Evolutionary conservation across 768 basidiomycete species (phyloP).

Genomic region (Amanita phalloides): DNA sequence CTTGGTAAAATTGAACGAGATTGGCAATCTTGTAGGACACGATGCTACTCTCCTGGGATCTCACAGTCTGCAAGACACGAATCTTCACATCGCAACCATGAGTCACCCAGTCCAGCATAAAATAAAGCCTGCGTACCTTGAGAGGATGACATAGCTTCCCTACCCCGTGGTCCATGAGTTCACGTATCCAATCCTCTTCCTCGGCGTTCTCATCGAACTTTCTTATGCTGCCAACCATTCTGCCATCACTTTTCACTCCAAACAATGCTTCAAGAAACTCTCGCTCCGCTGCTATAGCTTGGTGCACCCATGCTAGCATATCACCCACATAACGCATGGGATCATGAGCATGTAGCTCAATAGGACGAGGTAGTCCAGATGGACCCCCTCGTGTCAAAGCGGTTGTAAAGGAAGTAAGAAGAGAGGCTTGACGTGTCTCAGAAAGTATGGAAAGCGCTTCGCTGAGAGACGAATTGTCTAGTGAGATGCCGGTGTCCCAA

Average conservation of each 20-base stretch:
- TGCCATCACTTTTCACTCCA: conserved; percentile 45
- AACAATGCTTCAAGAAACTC: conserved; percentile 91
- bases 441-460: conserved; percentile 73
- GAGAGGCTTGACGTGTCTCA: conserved; percentile 69
- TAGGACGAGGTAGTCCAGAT: conserved; percentile 79
- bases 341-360: conserved; percentile 97
- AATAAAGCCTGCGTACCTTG: conserved; percentile 38
- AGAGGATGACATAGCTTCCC: conserved; percentile 83
- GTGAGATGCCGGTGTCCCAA: not conserved
- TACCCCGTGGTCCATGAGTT: conserved; percentile 73
- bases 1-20: conserved; percentile 86
- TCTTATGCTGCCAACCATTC: conserved; percentile 72
- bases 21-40: conserved; percentile 90
- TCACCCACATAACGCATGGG: conserved; percentile 94
- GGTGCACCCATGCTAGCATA: conserved; percentile 98
- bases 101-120: not conserved
- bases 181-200: conserved; percentile 71
- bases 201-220: conserved; percentile 38
- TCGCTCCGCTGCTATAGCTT: conserved; percentile 87
- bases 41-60: conserved; percentile 89
- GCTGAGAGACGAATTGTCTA: conserved; percentile 12
- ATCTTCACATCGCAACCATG: conserved; percentile 30
- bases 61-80: conserved; percentile 87
- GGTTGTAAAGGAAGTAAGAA: conserved; percentile 74
- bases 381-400: conserved; percentile 86